Conservation (phyloP, 306 rosid genomes). For the Ormosia semicastrata region DNA sequence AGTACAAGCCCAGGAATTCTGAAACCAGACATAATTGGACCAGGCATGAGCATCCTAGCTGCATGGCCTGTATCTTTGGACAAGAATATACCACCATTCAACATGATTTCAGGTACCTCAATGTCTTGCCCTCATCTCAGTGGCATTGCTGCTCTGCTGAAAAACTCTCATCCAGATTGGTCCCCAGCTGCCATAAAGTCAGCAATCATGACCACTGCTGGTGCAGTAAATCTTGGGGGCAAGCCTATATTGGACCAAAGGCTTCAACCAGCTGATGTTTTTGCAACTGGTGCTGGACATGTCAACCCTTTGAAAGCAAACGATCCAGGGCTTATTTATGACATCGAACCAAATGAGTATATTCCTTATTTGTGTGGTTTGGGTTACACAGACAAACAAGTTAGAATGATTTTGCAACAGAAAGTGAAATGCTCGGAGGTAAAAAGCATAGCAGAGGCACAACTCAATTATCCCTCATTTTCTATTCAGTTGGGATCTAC, state of each 20-base stretch:
- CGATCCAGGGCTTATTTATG: constrained; percentile 55
- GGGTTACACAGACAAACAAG: constrained; percentile 40
- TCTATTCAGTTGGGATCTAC: constrained; percentile 24
- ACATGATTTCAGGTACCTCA: constrained; percentile 51
- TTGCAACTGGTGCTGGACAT: constrained; percentile 59
- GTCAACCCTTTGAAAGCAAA: constrained; percentile 54
- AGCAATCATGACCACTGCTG: constrained; percentile 48
- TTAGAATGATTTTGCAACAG: constrained; percentile 29
- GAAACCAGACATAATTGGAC: constrained; percentile 64
- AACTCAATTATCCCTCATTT: constrained; percentile 59
- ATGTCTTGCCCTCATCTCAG: constrained; percentile 62
- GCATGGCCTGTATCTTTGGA: constrained; percentile 51
- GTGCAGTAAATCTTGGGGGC: constrained; percentile 18
- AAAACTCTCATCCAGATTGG: constrained; percentile 64
- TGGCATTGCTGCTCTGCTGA: constrained; percentile 57
- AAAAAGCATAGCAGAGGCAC: constrained; percentile 27
- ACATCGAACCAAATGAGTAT: constrained; percentile 43
- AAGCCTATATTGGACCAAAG: constrained; percentile 31
- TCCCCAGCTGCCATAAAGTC: constrained; percentile 65
- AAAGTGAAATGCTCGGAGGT: constrained; percentile 33
- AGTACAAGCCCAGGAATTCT: constrained; percentile 38
- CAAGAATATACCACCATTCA: constrained; percentile 15
- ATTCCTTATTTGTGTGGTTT: constrained; percentile 57
- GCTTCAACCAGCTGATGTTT: constrained; percentile 36
- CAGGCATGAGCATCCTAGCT: constrained; percentile 52